Evolutionary conservation across 306 rosid genomes (phyloP).

Genomic region (Dicorynia guianensis): DNA sequence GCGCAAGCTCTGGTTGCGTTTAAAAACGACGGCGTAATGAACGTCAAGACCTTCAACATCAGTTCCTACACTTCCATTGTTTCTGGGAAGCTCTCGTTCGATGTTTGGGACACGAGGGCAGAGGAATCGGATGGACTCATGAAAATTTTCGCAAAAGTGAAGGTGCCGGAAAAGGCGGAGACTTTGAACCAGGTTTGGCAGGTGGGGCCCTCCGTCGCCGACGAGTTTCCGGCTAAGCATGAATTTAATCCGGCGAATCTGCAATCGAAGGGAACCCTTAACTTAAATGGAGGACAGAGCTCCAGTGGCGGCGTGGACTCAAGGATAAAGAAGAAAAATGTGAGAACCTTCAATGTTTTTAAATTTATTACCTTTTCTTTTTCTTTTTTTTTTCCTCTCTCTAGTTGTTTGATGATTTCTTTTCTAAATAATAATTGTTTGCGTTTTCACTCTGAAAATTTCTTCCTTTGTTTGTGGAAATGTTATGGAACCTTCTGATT

Average conservation of each 20-base stretch:
- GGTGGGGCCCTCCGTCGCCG: constrained; percentile 50
- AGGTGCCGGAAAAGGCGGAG: constrained; percentile 30
- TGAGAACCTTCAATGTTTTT: constrained; percentile 38
- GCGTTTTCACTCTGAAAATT: background rate
- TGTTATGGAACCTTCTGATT: background rate
- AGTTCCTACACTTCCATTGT: constrained; percentile 20
- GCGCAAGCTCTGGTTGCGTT: constrained; percentile 63
- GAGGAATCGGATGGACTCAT: constrained; percentile 38
- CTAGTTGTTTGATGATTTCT: background rate
- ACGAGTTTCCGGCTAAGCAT: constrained; percentile 30
- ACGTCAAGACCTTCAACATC: constrained; percentile 50
- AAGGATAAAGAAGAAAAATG: constrained; percentile 58
- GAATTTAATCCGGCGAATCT: constrained; percentile 35
- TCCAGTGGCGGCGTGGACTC: constrained; percentile 32
- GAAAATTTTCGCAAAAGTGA: constrained; percentile 44
- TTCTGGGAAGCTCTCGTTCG: constrained; percentile 51
- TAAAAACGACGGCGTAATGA: constrained; percentile 27
- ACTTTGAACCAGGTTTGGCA: constrained; percentile 61
- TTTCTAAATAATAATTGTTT: constrained; percentile 1
- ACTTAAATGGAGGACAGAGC: constrained; percentile 42
- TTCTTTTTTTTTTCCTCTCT: background rate
- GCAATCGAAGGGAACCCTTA: constrained; percentile 54
- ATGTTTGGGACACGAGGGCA: constrained; percentile 51
- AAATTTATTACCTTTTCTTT: background rate
- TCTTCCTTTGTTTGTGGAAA: background rate